phyloP scores from a whole-genome alignment of 2,329 filamentous ascomycete genomes.

The Claviceps purpurea region DNA sequence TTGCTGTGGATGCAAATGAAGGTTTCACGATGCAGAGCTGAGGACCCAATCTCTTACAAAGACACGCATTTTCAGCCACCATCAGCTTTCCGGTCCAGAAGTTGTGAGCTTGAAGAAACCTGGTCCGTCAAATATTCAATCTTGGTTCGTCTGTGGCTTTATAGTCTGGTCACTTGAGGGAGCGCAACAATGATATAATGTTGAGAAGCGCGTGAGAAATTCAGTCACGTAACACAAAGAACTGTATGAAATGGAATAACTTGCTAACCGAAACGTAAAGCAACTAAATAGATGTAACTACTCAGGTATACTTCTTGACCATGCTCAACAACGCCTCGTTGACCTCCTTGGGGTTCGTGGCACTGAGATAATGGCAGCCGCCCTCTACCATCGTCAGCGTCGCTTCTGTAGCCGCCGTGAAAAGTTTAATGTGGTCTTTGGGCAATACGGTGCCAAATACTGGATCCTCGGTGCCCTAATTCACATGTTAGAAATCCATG shows the following conservation, averaged over 20 bases:
- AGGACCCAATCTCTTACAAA: no score
- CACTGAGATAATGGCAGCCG: constrained; percentile 35
- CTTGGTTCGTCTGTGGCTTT: no score
- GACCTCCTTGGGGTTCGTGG: constrained; percentile 32
- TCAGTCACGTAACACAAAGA: neutral
- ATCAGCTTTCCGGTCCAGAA: no score
- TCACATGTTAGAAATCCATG: neutral
- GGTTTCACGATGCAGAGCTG: no score
- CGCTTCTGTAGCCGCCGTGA: constrained; percentile 30
- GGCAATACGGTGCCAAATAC: constrained; percentile 28
- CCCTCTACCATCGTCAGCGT: constrained; percentile 29
- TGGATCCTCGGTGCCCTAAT: constrained; percentile 30
- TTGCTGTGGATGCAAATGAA: no score
- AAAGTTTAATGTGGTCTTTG: constrained; percentile 36
- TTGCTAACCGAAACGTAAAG: neutral
- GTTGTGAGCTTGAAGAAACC: no score
- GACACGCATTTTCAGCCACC: no score
- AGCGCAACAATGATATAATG: neutral
- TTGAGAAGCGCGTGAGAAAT: neutral
- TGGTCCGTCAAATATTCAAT: no score
- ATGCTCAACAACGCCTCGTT: constrained; percentile 31
- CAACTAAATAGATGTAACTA: neutral
- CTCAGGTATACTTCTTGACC: constrained; percentile 20
- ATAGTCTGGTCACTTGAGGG: no score
- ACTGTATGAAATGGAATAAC: neutral